phyloP scores from a whole-genome alignment of 2,329 filamentous ascomycete genomes.

The Cladorrhinum sp. region DNA sequence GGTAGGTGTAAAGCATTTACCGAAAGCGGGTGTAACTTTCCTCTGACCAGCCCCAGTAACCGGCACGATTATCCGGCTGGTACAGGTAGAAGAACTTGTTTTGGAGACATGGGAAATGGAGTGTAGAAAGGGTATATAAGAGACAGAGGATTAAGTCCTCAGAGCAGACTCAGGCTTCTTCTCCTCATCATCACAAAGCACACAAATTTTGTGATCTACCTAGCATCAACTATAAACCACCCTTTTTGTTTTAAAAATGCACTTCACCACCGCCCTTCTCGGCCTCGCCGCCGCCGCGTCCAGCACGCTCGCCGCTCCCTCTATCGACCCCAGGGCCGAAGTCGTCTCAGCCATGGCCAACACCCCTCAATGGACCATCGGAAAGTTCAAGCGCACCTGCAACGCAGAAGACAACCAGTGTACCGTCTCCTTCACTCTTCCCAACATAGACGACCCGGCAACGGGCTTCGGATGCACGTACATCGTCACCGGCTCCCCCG shows the following conservation, averaged over 20 bases:
- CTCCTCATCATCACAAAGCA: background rate
- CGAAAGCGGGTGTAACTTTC: too few relatives aligned
- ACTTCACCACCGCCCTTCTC: slow-evolving; percentile 19
- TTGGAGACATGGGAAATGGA: too few relatives aligned
- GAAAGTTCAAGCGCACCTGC: slow-evolving; percentile 38
- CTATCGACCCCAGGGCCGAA: slow-evolving; percentile 6
- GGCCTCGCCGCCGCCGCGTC: slow-evolving; percentile 18
- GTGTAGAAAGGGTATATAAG: too few relatives aligned
- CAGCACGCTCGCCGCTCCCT: slow-evolving; percentile 16
- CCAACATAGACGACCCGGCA: slow-evolving; percentile 31
- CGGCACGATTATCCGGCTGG: too few relatives aligned
- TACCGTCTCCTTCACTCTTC: slow-evolving; percentile 41
- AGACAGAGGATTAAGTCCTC: too few relatives aligned
- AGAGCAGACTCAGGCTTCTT: too few relatives aligned
- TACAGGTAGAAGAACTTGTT: too few relatives aligned
- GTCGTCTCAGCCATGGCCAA: slow-evolving; percentile 21
- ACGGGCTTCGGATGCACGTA: slow-evolving; percentile 22
- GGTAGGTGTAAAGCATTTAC: too few relatives aligned
- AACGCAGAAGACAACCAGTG: slow-evolving; percentile 38
- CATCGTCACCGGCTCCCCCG: slow-evolving; percentile 22
- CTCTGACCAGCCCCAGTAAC: too few relatives aligned
- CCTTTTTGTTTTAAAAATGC: too few relatives aligned
- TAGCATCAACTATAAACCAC: background rate
- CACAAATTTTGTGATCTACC: background rate
- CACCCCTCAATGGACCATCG: slow-evolving; percentile 38